Base-by-base conservation (phyloP, 106 monocot species). In the Platanthera guangdongensis region DNA sequence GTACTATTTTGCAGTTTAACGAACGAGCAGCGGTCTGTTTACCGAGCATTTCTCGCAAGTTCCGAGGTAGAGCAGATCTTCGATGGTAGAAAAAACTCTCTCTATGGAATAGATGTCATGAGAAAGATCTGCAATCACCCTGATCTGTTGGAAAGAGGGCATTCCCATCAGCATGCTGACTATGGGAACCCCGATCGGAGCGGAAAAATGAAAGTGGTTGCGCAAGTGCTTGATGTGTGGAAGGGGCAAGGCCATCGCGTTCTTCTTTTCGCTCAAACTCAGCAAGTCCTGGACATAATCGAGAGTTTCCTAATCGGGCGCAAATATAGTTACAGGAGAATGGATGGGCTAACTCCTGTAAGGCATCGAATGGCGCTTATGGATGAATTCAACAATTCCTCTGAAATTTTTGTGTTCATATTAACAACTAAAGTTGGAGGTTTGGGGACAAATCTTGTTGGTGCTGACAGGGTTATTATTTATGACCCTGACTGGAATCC, bases 401-500 rank as follows among this genome's bases (percentile, higher is more conserved):
- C 71, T 71, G 94, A 99, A 59, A 77, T 94, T 65, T 99, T 94
- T 78, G 54, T 99, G 57, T 94, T 99, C 55, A 86, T 99, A 47
- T 73, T 99, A 76, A 99, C 97, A 11, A 99, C 97, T 6, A 99
- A 86, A 81, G 97, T 99, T 81, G 97, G 97, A 49, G 97, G 97
- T 63, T 77, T 99, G 72, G 97, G 97, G 8, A 99, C 97, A 68
- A 99, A 99, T 59, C 78, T 99, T 81, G 88, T 78, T 77, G 97
- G 97, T 39, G 97, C 91, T 2, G 69, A 99, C 72, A 85, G 97
- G 75, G 89, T 99, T 54, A 89, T 99, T 32, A 94, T 99, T 77
- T 99, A 86, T 79, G 97, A 99, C 81, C 97, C 97, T 67, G 97
- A 99, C 83, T 99, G 97, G 97, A 99, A 99, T 80, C 94, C 97